Percentiles rank a stretch among this genome's conserved stretches.
These are phyloP conservation scores for Tolypocladium amazonense DNA, from an alignment of 2,329 filamentous ascomycete species.

Conservation along the genomic window DNA sequence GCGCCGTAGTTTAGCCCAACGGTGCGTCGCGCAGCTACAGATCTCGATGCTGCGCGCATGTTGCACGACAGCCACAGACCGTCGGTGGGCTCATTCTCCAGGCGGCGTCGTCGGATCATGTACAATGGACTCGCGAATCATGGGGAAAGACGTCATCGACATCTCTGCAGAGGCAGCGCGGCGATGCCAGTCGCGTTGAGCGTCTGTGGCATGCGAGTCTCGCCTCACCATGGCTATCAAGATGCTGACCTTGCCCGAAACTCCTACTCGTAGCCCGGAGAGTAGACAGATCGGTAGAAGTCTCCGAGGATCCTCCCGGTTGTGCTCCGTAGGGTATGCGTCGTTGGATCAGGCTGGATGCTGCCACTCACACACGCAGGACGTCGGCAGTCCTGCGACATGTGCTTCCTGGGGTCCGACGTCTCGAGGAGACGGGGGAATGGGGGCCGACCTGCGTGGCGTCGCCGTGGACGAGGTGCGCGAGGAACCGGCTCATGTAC, in stretches of 20 bases:
- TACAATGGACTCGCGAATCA: not conserved
- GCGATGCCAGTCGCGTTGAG: not conserved
- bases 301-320: not conserved
- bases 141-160: not conserved
- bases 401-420: not conserved
- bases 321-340: not conserved
- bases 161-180: not conserved
- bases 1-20: not conserved
- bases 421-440: not conserved
- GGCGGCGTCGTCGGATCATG: not conserved
- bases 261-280: not conserved
- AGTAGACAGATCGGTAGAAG: not conserved
- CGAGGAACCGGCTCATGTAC: slow-evolving; percentile 1
- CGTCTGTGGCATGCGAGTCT: not conserved
- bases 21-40: slow-evolving; percentile 11
- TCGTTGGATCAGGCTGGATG: not conserved
- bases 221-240: not conserved
- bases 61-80: slow-evolving; percentile 8
- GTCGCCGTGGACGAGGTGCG: not conserved
- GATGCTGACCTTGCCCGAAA: not conserved
- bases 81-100: not conserved
- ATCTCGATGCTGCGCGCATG: slow-evolving; percentile 15
- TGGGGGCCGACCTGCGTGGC: not conserved
- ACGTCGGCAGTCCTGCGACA: not conserved
- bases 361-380: not conserved